Percentiles rank a stretch among this genome's conserved stretches.
Evolutionary conservation across 1,139 yeast species (phyloP).

Genomic region (Yamadazyma oceani): DNA sequence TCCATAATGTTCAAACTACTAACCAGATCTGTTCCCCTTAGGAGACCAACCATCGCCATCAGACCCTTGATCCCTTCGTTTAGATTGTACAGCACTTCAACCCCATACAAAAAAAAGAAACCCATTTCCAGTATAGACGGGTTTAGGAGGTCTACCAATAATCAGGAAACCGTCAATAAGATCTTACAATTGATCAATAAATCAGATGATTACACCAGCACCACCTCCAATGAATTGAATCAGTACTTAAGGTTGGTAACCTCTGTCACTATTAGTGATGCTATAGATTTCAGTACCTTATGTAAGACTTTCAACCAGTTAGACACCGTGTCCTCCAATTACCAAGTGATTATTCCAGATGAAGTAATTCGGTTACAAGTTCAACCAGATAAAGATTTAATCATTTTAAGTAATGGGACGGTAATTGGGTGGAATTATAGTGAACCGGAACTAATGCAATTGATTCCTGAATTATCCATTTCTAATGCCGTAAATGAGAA

Average conservation of each 20-base stretch:
- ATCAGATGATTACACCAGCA: conserved; percentile 6
- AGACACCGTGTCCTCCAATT: conserved; percentile 2
- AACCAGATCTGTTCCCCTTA: too few species aligned
- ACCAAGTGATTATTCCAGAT: conserved; percentile 55
- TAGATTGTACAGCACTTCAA: background rate
- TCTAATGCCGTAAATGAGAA: conserved; percentile 29
- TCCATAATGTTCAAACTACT: too few species aligned
- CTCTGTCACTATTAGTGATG: conserved; percentile 17
- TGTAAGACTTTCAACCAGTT: conserved; percentile 3
- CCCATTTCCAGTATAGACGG: conserved; percentile 17
- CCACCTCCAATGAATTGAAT: conserved; percentile 10
- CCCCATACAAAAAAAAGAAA: conserved; percentile 15
- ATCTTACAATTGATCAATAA: conserved; percentile 14
- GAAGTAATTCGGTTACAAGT: conserved; percentile 57
- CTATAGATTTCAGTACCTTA: conserved; percentile 10
- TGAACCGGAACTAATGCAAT: conserved; percentile 51
- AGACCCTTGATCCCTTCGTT: too few species aligned
- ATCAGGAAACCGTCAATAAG: conserved; percentile 13
- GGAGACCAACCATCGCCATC: too few species aligned
- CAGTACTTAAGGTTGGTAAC: conserved; percentile 15
- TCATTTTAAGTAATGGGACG: conserved; percentile 71
- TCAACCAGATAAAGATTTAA: conserved; percentile 41
- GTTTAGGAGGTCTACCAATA: conserved; percentile 17
- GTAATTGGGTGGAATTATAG: conserved; percentile 79
- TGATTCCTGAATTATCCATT: conserved; percentile 43